phyloP scores from a whole-genome alignment of 805 yeast species.

The Candida oleophila region DNA sequence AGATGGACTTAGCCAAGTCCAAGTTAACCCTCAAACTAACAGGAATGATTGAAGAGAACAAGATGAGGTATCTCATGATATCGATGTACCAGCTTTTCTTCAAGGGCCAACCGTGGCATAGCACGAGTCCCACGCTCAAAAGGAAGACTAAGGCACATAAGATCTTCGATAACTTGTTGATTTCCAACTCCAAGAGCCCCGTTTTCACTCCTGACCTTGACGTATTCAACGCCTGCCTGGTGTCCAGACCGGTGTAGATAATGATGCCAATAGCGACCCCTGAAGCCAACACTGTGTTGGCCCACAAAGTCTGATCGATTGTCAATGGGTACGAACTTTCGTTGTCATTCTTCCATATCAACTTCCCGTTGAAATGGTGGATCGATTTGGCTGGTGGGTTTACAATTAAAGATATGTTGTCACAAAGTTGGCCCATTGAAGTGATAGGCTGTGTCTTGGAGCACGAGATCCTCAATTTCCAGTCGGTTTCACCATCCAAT shows the following conservation, averaged over 20 bases:
- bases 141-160: conserved; percentile 83
- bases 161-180: conserved; percentile 83
- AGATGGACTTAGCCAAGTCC: conserved; percentile 93
- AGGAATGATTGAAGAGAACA: conserved; percentile 94
- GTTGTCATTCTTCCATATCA: conserved; percentile 41
- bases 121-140: conserved; percentile 74
- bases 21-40: conserved; percentile 92
- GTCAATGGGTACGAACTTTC: conserved; percentile 51
- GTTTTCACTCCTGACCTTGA: conserved; percentile 83
- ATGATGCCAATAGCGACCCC: conserved; percentile 89
- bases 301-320: conserved; percentile 96
- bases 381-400: conserved; percentile 85
- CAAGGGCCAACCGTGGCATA: conserved; percentile 68
- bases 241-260: conserved; percentile 87
- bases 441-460: conserved; percentile 62
- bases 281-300: conserved; percentile 94
- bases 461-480: conserved; percentile 87
- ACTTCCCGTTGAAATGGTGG: conserved; percentile 75
- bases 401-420: conserved; percentile 56
- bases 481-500: conserved; percentile 97
- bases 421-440: conserved; percentile 49
- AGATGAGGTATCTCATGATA: conserved; percentile 82
- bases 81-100: conserved; percentile 81
- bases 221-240: conserved; percentile 94
- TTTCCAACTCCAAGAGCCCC: conserved; percentile 87